Evolutionary conservation across 2,329 filamentous ascomycete genomes (phyloP).

Genomic region (Fusarium fujikuroi): DNA sequence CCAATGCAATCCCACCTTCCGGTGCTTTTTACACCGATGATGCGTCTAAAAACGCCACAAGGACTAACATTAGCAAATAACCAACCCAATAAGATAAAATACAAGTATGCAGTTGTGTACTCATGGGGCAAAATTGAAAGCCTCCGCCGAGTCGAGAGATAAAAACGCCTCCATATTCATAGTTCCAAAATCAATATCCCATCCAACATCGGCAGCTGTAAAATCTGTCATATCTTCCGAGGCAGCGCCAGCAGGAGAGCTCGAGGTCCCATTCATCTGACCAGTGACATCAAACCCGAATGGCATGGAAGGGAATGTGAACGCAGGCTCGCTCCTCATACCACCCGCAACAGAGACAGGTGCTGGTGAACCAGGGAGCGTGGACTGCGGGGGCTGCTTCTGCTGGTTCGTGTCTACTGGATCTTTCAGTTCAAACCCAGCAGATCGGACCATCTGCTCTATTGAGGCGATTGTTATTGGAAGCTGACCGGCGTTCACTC

Average conservation of each 20-base stretch:
- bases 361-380: constrained; percentile 34
- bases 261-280: constrained; percentile 32
- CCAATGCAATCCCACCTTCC: not conserved
- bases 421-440: constrained; percentile 42
- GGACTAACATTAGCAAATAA: not conserved
- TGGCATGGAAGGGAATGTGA: constrained; percentile 46
- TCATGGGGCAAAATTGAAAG: constrained; percentile 40
- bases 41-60: not conserved
- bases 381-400: constrained; percentile 26
- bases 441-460: constrained; percentile 47
- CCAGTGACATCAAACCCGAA: constrained; percentile 43
- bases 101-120: not conserved
- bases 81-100: not conserved
- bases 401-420: constrained; percentile 30
- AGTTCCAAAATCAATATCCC: constrained; percentile 47
- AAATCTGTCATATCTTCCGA: constrained; percentile 44
- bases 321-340: constrained; percentile 34
- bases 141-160: constrained; percentile 45
- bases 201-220: constrained; percentile 45
- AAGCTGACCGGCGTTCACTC: constrained; percentile 32
- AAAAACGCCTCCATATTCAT: constrained; percentile 50
- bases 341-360: constrained; percentile 9
- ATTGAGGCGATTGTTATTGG: constrained; percentile 43
- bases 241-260: constrained; percentile 24
- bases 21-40: not conserved